A percentile compares a stretch with the other conserved stretches of the same genome.
phyloP scores from a whole-genome alignment of 345 rosid genomes.

The Populus pruinosa region DNA sequence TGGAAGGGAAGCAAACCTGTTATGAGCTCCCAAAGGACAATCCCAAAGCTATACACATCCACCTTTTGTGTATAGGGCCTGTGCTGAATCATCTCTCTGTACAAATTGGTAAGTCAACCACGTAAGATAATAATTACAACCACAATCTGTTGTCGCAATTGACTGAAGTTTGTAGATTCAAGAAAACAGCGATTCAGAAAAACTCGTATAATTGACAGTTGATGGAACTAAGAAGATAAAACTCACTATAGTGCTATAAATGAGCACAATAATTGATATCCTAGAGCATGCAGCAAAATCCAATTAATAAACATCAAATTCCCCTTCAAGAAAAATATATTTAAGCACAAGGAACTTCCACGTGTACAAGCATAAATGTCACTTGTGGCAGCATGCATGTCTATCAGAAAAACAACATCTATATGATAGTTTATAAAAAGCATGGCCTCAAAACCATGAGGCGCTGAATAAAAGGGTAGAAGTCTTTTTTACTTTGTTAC shows the following conservation, averaged over 20 bases:
- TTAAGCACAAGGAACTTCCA: neutral
- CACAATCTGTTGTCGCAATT: neutral
- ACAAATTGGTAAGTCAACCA: neutral
- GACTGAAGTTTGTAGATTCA: neutral
- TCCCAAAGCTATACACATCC: conserved; percentile 35
- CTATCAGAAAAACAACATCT: neutral
- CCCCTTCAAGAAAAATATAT: neutral
- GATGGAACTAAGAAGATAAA: neutral
- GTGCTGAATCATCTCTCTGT: conserved; percentile 35
- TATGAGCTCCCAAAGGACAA: conserved; percentile 31
- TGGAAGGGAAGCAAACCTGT: conserved; percentile 32
- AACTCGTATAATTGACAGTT: neutral
- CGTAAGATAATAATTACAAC: neutral
- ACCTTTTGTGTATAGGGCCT: conserved; percentile 32
- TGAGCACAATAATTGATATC: neutral
- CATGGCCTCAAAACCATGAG: neutral
- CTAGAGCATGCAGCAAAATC: neutral
- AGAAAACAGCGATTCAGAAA: neutral
- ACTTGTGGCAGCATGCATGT: neutral
- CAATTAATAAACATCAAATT: neutral
- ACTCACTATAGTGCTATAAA: neutral
- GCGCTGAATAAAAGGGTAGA: neutral
- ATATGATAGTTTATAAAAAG: neutral
- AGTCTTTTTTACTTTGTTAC: neutral
- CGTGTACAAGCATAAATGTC: neutral